phyloP scores from a whole-genome alignment of 2,329 filamentous ascomycete genomes.

The Didymella exigua region DNA sequence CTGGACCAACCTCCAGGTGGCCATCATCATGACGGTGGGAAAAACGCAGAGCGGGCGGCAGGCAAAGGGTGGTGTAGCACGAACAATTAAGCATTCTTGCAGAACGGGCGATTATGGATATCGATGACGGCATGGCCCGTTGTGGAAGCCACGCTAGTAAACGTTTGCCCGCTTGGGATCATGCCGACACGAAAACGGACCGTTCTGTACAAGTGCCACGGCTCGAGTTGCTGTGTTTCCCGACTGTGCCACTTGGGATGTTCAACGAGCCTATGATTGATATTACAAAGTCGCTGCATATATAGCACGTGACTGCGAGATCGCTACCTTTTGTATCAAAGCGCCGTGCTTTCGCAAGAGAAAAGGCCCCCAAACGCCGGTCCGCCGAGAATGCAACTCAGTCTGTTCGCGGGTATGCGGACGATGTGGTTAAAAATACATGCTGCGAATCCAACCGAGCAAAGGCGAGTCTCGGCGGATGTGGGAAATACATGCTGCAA shows the following conservation, averaged over 20 bases:
- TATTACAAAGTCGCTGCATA: conserved; percentile 14
- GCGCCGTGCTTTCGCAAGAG: conserved; percentile 13
- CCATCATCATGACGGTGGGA: conserved; percentile 8
- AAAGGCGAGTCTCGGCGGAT: too few species aligned
- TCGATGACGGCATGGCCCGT: conserved; percentile 22
- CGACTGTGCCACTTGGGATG: neutral
- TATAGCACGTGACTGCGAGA: conserved; percentile 20
- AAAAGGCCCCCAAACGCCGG: conserved; percentile 31
- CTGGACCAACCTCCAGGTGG: neutral
- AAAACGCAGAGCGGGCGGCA: neutral
- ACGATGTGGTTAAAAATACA: conserved; percentile 45
- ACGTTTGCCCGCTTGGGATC: conserved; percentile 4
- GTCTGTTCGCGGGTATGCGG: conserved; percentile 30
- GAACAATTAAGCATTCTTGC: conserved; percentile 2
- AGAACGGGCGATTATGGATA: conserved; percentile 7
- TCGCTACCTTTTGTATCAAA: conserved; percentile 25
- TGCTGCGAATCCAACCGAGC: too few species aligned
- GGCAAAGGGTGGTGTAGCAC: neutral
- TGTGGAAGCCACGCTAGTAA: conserved; percentile 11
- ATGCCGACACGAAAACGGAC: neutral
- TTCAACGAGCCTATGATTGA: neutral
- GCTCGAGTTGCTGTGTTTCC: too few species aligned
- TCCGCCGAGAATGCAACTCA: conserved; percentile 37
- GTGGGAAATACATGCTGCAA: too few species aligned
- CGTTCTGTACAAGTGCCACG: neutral